Base-by-base conservation (phyloP, 805 yeast species). In the Myxozyma lipomycoides region DNA sequence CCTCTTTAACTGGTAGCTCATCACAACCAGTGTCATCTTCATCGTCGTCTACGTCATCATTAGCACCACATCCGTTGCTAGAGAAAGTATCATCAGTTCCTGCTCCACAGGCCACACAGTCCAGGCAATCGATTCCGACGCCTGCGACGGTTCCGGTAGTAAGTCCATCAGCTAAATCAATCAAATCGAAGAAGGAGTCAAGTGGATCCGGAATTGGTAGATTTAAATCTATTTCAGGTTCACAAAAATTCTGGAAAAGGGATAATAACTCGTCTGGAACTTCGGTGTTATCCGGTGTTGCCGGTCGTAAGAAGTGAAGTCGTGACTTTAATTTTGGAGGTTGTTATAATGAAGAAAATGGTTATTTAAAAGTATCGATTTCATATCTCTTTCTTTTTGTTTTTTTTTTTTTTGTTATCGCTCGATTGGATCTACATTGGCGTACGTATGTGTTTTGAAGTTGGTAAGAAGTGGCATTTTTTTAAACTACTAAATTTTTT, bases 171-270 rank as follows among this genome's bases (percentile, higher is more conserved):
- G 35, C 18, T 34, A n/a, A 19, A 40, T 38, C 32, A 12, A 21
- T 48, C 25, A 52, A 52, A 43, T 32, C 52, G n/a, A 52, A 52
- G 48, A 52, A 52, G 39, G 56, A 48, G 30, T 49, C 50, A 18
- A 40, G 42, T 7, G 28, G 40, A 9, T 47, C 51, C 19, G 58
- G 58, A 12, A 22, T 53, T 36, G 45, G 50, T 39, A 23, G 55
- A 23, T 50, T 53, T 36, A 49, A 35, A 32, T 48, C 51, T 24
- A 50, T 49, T 15, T 52, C 56, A 23, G 23, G 40, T 1, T 48
- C 58, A 10, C 48, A 47, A 26, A 53, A 53, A 47, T 53, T 53
- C 43, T 53, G 58, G 58, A 53, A 37, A 22, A 41, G 47, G 38
- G 55, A 53, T 36, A 42, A 36, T 25, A 21, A 30, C 22, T 12